Conservation (phyloP, 495 filamentous ascomycete species). For the Baudoinia panamericana region DNA sequence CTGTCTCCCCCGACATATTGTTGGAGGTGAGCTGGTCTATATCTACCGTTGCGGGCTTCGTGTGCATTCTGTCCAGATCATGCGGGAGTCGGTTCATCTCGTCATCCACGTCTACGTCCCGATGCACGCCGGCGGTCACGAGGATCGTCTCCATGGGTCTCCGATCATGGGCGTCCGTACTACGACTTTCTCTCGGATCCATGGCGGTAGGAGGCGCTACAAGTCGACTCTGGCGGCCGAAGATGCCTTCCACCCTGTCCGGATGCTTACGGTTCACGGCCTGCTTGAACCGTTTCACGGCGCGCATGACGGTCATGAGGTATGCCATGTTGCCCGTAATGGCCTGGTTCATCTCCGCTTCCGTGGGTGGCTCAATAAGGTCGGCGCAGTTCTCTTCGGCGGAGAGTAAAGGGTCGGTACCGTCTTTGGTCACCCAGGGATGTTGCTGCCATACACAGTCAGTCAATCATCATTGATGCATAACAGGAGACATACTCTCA, state of each 20-base stretch:
- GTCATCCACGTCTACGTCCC: slow-evolving; percentile 23
- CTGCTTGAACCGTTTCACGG: slow-evolving; percentile 74
- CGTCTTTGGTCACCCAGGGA: slow-evolving; percentile 81
- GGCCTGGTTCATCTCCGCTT: slow-evolving; percentile 77
- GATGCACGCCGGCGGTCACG: slow-evolving; percentile 39
- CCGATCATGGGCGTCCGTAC: slow-evolving; percentile 40
- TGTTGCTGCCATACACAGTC: slow-evolving; percentile 53
- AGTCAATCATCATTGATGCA: too few relatives aligned
- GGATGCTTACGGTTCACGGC: slow-evolving; percentile 36
- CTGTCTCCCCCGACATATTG: slow-evolving; percentile 1
- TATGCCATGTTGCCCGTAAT: slow-evolving; percentile 80
- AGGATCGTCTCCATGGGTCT: slow-evolving; percentile 36
- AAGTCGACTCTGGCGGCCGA: slow-evolving; percentile 42
- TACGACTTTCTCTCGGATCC: slow-evolving; percentile 40
- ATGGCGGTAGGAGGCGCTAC: slow-evolving; percentile 41
- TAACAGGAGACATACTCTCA: slow-evolving; percentile 50
- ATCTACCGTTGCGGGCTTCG: neutral
- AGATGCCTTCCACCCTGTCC: slow-evolving; percentile 41
- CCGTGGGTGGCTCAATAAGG: slow-evolving; percentile 64
- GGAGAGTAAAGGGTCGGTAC: slow-evolving; percentile 66
- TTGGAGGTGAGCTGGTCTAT: neutral
- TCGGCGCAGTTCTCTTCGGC: slow-evolving; percentile 77
- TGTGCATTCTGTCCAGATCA: slow-evolving; percentile 17
- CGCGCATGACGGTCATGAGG: slow-evolving; percentile 79
- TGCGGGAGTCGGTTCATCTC: slow-evolving; percentile 21